Base-by-base conservation (phyloP, 139 green algal genomes). In the Volvox reticuliferus region DNA sequence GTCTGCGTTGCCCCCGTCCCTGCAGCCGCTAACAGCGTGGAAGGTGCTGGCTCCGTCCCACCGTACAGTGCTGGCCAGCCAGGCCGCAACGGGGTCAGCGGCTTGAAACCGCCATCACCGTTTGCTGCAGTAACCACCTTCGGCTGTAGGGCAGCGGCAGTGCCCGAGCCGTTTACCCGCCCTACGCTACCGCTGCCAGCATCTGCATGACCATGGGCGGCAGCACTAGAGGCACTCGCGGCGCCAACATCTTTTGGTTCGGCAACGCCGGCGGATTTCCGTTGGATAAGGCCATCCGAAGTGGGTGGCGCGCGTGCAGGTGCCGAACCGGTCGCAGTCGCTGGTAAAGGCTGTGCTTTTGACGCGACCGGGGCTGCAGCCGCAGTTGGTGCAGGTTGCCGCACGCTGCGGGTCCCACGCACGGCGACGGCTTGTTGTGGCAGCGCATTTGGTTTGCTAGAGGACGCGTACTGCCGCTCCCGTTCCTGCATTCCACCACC, bases 381-480 rank as follows among this genome's bases (percentile, higher is more conserved):
- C 13, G 26, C n/a, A 44, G 30, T 35, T 79, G 71, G 14, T 17
- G 20, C 32, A 35, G 30, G 32, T 20, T 33, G 75, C 1, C 75
- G 75, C 32, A 18, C 1, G 75, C 22, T 81, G 32, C 2, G 75
- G 18, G 20, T 20, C 17, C 30, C n/a, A 28, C 32, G 75, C 1
- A 35, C 5, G 33, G 75, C 26, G 24, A 28, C 24, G 80, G n/a
- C 76, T 86, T 73, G 80, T 62, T 55, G 80, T 2, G 37, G 79
- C 44, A 36, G 79, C 30, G 18, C 21, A 0, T 28, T 13, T 0
- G 50, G 30, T 35, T 81, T 33, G 75, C 32, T 62, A 3, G 35
- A 79, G 1, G 85, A 36, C 21, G 85, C 69, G 85, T 89, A 89
- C 85, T 82, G 71, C 0, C 44, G 69, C 69, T 89, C 85, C 12